Base-by-base conservation (phyloP, 2,329 filamentous ascomycete genomes). In the Tolypocladium guangdongense region DNA sequence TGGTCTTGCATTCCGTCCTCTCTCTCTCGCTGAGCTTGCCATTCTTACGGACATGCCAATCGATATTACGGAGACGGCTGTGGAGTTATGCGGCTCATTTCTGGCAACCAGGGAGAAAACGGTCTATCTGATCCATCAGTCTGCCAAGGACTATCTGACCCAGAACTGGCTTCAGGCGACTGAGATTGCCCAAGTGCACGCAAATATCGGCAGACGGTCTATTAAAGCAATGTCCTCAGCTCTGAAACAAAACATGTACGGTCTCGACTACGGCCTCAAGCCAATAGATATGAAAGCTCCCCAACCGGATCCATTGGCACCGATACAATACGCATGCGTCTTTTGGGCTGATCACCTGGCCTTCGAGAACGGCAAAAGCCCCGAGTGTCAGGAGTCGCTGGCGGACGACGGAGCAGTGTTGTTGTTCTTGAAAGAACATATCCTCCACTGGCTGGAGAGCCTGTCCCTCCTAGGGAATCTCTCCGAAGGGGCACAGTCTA, bases 171-270 rank as follows among this genome's bases (percentile, higher is more conserved):
- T 73, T 6, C 68, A 71, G 39, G 62, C 66, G 48, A 18, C 27
- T 64, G 68, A 2, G 35, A 49, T 4, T 53, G 2, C 27, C 12
- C 22, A 43, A 43, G 5, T 59, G n/a, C 69, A 75, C 52, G 39
- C 61, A 18, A 5, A 2, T 0, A 65, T 76, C 6, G 67, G 71
- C 50, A 60, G 53, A 3, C 60, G 57, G 24, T 75, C 70, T 4
- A 52, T 76, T 1, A 6, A 64, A 18, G 52, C 56, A 3, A 59
- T 74, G 24, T 58, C 51, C 0, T 16, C 48, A 52, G 0, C 12
- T 43, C 61, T 76, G 1, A 52, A 54, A 24, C 65, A 66, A 1
- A 63, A 76, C 41, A 67, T 74, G 0, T 74, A 68, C 52, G 33
- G 55, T 3, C 51, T 75, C 7, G 2, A 12, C 58, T 53, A 18